Evolutionary conservation across 176 grass and related monocot genomes (phyloP).

Genomic region (Rhipidocladum racemiflorum): DNA sequence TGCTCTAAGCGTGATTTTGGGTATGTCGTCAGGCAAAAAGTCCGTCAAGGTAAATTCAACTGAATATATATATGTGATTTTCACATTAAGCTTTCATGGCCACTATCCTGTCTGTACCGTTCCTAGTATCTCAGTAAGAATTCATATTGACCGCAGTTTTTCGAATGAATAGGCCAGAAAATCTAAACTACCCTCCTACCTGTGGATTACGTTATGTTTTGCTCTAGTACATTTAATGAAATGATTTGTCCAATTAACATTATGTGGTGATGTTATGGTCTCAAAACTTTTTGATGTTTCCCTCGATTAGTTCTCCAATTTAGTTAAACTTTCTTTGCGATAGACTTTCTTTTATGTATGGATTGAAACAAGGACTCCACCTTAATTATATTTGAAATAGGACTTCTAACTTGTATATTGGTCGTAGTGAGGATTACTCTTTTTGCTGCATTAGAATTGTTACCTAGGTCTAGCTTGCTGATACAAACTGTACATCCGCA

Average conservation of each 20-base stretch:
- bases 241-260: neutral
- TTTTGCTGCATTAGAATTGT: neutral
- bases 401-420: neutral
- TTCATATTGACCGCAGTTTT: neutral
- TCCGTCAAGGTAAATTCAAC: conserved; percentile 56
- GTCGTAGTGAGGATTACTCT: conserved; percentile 1
- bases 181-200: neutral
- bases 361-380: neutral
- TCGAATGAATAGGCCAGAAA: neutral
- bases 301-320: neutral
- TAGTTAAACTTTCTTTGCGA: neutral
- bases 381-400: conserved; percentile 3
- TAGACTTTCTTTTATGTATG: neutral
- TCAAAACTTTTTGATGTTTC: neutral
- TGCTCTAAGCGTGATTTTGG: conserved; percentile 67
- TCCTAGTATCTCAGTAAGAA: neutral
- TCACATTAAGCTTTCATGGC: conserved; percentile 6
- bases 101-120: neutral
- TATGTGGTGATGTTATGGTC: neutral
- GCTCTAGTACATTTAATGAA: neutral
- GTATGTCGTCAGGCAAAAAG: conserved; percentile 65
- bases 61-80: conserved; percentile 7
- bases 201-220: neutral
- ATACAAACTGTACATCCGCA: conserved; percentile 28
- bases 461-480: conserved; percentile 15